phyloP scores from a whole-genome alignment of 2,329 filamentous ascomycete genomes.

The Fusarium nematophilum region DNA sequence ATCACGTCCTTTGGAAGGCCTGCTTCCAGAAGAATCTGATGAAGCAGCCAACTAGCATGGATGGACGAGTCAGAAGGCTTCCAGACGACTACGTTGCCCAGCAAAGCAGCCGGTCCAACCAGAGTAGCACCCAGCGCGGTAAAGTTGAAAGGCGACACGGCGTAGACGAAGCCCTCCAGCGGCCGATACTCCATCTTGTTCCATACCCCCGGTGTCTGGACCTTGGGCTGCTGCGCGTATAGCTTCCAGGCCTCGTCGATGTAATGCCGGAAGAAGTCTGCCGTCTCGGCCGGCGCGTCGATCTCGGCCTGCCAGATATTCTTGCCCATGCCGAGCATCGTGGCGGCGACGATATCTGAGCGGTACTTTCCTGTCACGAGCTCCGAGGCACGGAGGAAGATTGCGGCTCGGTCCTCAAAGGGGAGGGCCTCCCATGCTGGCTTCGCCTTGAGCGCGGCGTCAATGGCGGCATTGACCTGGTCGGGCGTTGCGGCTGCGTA shows the following conservation, averaged over 20 bases:
- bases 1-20: slow-evolving; percentile 53
- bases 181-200: slow-evolving; percentile 50
- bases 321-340: slow-evolving; percentile 37
- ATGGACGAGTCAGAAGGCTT: slow-evolving; percentile 52
- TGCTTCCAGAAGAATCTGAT: slow-evolving; percentile 55
- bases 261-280: slow-evolving; percentile 50
- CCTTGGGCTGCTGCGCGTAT: slow-evolving; percentile 21
- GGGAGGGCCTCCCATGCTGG: slow-evolving; percentile 30
- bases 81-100: slow-evolving; percentile 57
- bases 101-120: slow-evolving; percentile 48
- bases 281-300: slow-evolving; percentile 34
- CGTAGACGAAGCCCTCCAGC: slow-evolving; percentile 56
- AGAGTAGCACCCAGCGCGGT: slow-evolving; percentile 54
- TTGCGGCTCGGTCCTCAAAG: slow-evolving; percentile 30
- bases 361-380: slow-evolving; percentile 35
- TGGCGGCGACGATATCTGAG: slow-evolving; percentile 31
- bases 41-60: slow-evolving; percentile 49
- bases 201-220: slow-evolving; percentile 23
- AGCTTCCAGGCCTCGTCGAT: slow-evolving; percentile 33
- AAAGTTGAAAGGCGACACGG: slow-evolving; percentile 57
- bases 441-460: slow-evolving; percentile 30
- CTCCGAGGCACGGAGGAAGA: slow-evolving; percentile 33
- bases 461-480: slow-evolving; percentile 34
- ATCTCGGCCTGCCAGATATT: slow-evolving; percentile 38
- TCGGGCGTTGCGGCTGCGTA: slow-evolving; percentile 31